Evolutionary conservation across 441 rosid species (phyloP), one percentile per base, ranked within the genome.

Genomic region (California macrophylla): DNA sequence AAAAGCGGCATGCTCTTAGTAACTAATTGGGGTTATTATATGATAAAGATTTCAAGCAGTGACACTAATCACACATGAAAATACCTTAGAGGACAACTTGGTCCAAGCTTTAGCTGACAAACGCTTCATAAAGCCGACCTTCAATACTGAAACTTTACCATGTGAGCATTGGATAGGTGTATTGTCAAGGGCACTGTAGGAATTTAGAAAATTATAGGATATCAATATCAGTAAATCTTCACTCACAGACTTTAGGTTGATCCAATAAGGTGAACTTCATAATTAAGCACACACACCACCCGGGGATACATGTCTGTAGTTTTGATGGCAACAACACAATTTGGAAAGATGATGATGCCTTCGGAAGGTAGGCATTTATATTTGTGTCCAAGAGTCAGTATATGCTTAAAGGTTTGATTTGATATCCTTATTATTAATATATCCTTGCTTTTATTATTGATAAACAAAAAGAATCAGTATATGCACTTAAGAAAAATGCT

Each of bases 81-180:
- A 65, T 86, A 93, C 98, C 99, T 87, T 89, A 36, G 90, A 84
- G 56, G 76, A 77, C 76, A 94, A 78, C 71, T 84, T 85, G 74
- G 74, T 38, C 99, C 99, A 94, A 67, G 97, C 94, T 78, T 78
- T 82, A 73, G 84, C 70, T 66, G 93, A 86, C 74, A 94, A 50
- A 56, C 98, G 86, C 86, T 94, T 94, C 88, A 88, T 83, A 72
- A 81, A 85, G 74, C 85, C 83, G 66, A 86, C 85, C 76, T 86
- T 89, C 58, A 93, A 86, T 36, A 82, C 75, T 10, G 91, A 90
- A 67, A 94, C 85, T 82, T 90, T 92, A 82, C 89, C 89, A 79
- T 94, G 99, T 23, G 72, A 78, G 74, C 99, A 94, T 64, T 86
- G 94, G 71, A 94, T 81, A 75, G 85, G 75, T 15, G 85, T 80